phyloP scores from a whole-genome alignment of 805 yeast genomes.

The Wickerhamia fluorescens region DNA sequence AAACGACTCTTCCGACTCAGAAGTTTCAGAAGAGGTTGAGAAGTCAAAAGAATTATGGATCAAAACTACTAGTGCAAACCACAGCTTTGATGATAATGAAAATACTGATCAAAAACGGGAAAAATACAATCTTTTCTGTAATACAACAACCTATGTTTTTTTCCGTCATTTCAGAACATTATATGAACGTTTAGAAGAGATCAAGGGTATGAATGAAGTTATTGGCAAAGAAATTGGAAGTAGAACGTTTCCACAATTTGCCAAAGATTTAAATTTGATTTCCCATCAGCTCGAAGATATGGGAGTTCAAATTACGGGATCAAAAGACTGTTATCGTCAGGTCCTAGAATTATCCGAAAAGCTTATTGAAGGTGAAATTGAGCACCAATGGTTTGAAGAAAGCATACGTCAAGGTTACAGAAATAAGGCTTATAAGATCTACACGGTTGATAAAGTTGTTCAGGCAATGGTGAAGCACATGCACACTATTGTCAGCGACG shows the following conservation, averaged over 20 bases:
- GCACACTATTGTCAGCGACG: constrained; percentile 75
- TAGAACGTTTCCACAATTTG: constrained; percentile 65
- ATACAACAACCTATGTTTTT: constrained; percentile 82
- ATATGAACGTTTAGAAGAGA: constrained; percentile 72
- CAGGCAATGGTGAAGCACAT: constrained; percentile 71
- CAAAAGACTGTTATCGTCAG: constrained; percentile 65
- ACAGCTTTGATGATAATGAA: constrained; percentile 19
- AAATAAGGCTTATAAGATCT: constrained; percentile 86
- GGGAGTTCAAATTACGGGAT: constrained; percentile 65
- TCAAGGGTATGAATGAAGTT: constrained; percentile 62
- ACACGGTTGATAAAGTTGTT: constrained; percentile 88
- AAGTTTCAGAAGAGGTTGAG: constrained; percentile 23
- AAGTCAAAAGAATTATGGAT: constrained; percentile 39
- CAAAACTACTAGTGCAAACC: constrained; percentile 23
- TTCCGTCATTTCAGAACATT: constrained; percentile 79
- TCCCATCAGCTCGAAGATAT: constrained; percentile 75
- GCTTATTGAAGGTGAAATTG: constrained; percentile 82
- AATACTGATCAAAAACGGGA: constrained; percentile 33
- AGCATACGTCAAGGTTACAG: constrained; percentile 90
- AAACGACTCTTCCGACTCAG: constrained; percentile 28
- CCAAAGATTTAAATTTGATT: constrained; percentile 75
- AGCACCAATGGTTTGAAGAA: constrained; percentile 93
- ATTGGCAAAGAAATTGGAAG: constrained; percentile 67
- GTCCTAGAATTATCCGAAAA: constrained; percentile 67
- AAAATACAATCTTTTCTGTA: constrained; percentile 74